Evolutionary conservation across 139 green algal species (phyloP).

Genomic region (Mesostigma viride): DNA sequence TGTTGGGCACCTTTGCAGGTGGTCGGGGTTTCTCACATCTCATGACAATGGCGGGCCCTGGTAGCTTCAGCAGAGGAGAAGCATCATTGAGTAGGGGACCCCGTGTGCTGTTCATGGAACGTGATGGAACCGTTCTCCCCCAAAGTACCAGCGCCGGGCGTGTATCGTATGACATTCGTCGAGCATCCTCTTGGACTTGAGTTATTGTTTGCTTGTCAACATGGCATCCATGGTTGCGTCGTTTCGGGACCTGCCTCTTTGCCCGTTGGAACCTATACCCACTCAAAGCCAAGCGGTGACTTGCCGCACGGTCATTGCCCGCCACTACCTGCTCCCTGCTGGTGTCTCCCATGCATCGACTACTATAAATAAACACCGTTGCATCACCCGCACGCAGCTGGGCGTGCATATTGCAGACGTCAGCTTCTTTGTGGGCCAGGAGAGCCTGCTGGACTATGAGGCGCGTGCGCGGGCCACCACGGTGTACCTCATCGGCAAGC

Average conservation of each 20-base stretch:
- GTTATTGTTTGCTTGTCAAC: background rate
- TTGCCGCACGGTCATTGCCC: background rate
- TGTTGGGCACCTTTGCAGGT: background rate
- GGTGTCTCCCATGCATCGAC: background rate
- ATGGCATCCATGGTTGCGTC: background rate
- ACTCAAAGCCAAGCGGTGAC: background rate
- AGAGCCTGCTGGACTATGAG: constrained; percentile 64
- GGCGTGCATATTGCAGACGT: constrained; percentile 48
- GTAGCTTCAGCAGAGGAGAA: background rate
- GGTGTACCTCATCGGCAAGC: constrained; percentile 28
- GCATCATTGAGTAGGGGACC: background rate
- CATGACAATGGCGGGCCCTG: background rate
- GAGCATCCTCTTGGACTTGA: background rate
- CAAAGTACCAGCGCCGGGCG: background rate
- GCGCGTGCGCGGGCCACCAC: constrained; percentile 23
- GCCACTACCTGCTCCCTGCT: background rate
- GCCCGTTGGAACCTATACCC: background rate
- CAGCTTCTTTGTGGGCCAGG: constrained; percentile 34
- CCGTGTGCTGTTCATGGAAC: background rate
- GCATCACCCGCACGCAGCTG: constrained; percentile 9
- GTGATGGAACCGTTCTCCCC: background rate
- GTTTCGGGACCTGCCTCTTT: background rate
- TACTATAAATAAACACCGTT: background rate
- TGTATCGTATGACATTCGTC: background rate
- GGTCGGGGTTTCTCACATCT: background rate